Evolutionary conservation across 2,329 filamentous ascomycete genomes (phyloP), one percentile per base, ranked within the genome.

Genomic region (Acrodontium crateriforme): DNA sequence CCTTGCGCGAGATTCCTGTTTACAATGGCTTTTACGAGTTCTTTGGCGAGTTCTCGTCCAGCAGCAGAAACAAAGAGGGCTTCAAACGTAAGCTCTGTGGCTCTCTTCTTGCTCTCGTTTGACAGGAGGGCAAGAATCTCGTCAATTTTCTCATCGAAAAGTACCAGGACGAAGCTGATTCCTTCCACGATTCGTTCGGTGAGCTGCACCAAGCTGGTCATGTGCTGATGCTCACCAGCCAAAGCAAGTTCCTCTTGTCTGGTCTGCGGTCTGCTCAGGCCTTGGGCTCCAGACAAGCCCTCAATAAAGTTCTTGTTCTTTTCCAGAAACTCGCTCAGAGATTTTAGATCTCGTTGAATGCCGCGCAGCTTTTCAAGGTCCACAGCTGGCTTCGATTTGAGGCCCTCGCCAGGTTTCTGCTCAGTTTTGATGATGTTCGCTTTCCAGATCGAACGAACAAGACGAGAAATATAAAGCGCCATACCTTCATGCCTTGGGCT

Each of bases 1-100:
- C 91, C 89, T 46, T 83, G 93, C 32, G 87, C 80, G 44, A 98
- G 98, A 53, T 93, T 98, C 46, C 85, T 76, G 53, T 95, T 95
- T 30, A 98, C 89, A 46, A 98, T 95, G 1, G 87, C 84, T 54
- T 95, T 98, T 31, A 98, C 89, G 2, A 98, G 65, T 30, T 93
- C 71, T 54, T 93, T 94, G 3, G 87, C 91, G 14, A 95, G 69
- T 8, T 93, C 83, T 43, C 83, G 83, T 17, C 89, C 89, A 11
- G 74, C 67, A 5, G 67, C 57, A 22, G 78, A 74, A 3, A 82
- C 80, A 53, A 98, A 95, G 0, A 98, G 70, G 24, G 72, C 70
- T 52, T 95, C 83, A 47, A 82, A 98, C 0, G 83, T 94, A 29
- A 98, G 66, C 18, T 76, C 69, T 33, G 71, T 68, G 28, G 92